Evolutionary conservation across 352 stramenopile genomes (phyloP).

Genomic region (Pythium insidiosum): DNA sequence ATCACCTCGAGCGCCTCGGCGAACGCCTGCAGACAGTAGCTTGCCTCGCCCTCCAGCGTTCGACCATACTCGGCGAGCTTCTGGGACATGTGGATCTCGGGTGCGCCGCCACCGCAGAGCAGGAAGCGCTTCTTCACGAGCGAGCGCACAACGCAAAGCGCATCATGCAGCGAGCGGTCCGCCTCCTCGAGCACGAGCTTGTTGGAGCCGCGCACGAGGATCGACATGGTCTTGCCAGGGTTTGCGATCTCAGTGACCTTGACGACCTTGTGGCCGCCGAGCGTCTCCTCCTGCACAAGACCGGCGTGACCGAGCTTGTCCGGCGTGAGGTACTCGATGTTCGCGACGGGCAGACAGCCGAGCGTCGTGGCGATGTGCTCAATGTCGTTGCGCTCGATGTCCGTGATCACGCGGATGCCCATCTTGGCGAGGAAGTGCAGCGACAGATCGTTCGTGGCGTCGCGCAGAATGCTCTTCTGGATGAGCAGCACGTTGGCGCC

Average conservation of each 20-base stretch:
- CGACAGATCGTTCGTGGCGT: slow-evolving; percentile 99
- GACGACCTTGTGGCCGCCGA: slow-evolving; percentile 96
- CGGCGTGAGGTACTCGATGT: slow-evolving; percentile 96
- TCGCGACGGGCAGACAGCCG: slow-evolving; percentile 94
- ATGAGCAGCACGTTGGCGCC: slow-evolving; percentile 99
- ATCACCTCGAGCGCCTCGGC: slow-evolving; percentile 97
- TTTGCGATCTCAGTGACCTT: slow-evolving; percentile 98
- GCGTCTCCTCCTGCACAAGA: slow-evolving; percentile 94
- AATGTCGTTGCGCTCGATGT: slow-evolving; percentile 98
- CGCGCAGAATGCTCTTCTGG: slow-evolving; percentile 99
- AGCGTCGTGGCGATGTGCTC: slow-evolving; percentile 98
- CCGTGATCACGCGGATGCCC: slow-evolving; percentile 98
- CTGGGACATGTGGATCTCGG: slow-evolving; percentile 96
- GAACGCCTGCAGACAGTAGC: slow-evolving; percentile 97
- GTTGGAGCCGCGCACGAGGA: slow-evolving; percentile 98
- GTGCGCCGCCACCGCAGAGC: slow-evolving; percentile 96
- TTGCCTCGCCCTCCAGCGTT: slow-evolving; percentile 91
- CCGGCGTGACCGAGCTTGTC: slow-evolving; percentile 96
- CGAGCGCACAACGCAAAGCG: slow-evolving; percentile 95
- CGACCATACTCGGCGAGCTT: slow-evolving; percentile 90
- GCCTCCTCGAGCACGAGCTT: slow-evolving; percentile 98
- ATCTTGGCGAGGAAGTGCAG: slow-evolving; percentile 99
- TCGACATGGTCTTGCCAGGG: slow-evolving; percentile 94
- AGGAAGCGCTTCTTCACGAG: slow-evolving; percentile 99
- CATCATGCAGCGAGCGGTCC: slow-evolving; percentile 98